A percentile compares a stretch with the other conserved stretches of the same genome.
Conservation (phyloP, 257 asterid genomes). For the Solanum verrucosum region DNA sequence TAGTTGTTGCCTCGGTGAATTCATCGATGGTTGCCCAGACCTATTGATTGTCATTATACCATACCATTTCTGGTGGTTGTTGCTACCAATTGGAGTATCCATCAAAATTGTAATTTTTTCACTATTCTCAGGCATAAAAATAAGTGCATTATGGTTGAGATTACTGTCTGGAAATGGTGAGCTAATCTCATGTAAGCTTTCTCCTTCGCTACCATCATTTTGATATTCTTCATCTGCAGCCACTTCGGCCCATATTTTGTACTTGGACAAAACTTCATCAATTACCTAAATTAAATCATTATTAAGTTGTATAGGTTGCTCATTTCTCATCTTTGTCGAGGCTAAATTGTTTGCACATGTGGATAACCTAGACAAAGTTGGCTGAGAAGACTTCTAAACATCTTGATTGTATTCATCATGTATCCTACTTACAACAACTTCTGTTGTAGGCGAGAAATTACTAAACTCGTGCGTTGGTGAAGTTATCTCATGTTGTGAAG, state of each 20-base stretch:
- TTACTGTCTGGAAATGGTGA: not conserved
- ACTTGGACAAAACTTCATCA: not conserved
- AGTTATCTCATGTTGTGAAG: not conserved
- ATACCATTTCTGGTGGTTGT: not conserved
- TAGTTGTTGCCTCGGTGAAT: no score
- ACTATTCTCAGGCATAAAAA: not conserved
- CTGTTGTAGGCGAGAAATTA: not conserved
- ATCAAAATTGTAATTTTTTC: not conserved
- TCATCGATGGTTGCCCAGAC: no score
- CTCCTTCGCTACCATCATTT: not conserved
- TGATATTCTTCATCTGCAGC: not conserved
- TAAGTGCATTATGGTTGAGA: not conserved
- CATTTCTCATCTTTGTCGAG: not conserved
- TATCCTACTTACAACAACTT: not conserved
- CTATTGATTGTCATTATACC: no score
- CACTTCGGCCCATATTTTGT: not conserved
- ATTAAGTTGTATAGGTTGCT: not conserved
- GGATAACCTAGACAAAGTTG: not conserved
- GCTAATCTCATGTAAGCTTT: not conserved
- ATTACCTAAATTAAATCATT: not conserved
- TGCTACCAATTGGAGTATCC: not conserved
- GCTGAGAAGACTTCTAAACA: not conserved
- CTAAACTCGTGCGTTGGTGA: not conserved
- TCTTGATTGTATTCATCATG: not conserved
- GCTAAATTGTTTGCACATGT: not conserved